Base-by-base conservation (phyloP, 768 basidiomycete species). In the Tulasnella sp. region DNA sequence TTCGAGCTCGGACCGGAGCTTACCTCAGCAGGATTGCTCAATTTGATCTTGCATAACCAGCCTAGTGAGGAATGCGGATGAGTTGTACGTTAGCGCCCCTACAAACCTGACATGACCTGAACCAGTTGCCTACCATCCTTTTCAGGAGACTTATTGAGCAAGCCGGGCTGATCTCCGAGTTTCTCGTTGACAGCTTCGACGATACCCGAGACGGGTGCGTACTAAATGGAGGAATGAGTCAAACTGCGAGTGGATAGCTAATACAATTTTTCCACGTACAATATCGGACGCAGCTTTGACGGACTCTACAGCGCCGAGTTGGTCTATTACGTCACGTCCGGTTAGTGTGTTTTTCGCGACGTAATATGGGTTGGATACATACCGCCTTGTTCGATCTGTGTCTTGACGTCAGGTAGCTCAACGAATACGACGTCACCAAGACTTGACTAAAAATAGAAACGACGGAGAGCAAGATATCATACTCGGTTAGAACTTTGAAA, bases 341-440 rank as follows among this genome's bases (percentile, higher is more conserved):
- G 42, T 43, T 43, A 43, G 42, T n/a, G n/a, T n/a, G n/a, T n/a
- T n/a, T n/a, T n/a, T n/a, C n/a, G 38, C 3, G 56, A 8, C n/a
- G 24, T 29, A 11, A n/a, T n/a, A n/a, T n/a, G 38, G 17, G 21
- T 34, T 9, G 17, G 21, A 24, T 3, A 71, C 91, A 66, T 65
- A 94, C 94, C 89, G 65, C 87, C 89, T 71, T 86, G 75, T 7
- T 68, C 68, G 56, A 97, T 74, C 60, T 79, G 70, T 0, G 78
- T 75, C 3, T 86, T 92, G 8, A 78, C 68, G 9, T 69, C 65
- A 1, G 90, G 88, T 50, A 99, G 78, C 70, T 98, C 96, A 50
- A 98, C 93, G 73, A 89, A 99, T 49, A 98, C 96, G 53, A 98
- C 91, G 70, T 99, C 96, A 30, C 96, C 96, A 2, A 99, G 79